phyloP scores from a whole-genome alignment of 331 rosid genomes.

The Dryas integrifolia region DNA sequence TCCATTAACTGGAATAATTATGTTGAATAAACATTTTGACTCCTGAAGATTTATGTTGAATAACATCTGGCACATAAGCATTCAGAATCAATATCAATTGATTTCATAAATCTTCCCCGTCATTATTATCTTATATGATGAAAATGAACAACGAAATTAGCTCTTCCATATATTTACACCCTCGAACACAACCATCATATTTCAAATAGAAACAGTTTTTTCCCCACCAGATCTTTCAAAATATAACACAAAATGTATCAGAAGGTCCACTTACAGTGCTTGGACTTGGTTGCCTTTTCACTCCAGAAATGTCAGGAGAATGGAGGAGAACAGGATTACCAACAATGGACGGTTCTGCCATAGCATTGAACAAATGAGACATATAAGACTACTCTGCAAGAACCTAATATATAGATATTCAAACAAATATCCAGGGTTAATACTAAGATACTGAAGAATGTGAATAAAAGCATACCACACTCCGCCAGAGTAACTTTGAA shows the following conservation, averaged over 20 bases:
- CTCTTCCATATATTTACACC: neutral
- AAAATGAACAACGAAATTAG: neutral
- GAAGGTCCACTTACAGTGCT: constrained; percentile 61
- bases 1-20: too few species aligned
- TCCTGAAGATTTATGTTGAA: too few species aligned
- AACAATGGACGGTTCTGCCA: constrained; percentile 55
- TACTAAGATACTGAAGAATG: neutral
- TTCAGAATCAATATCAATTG: constrained; percentile 6
- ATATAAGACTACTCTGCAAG: constrained; percentile 23
- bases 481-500: neutral
- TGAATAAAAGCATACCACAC: neutral
- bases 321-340: constrained; percentile 43
- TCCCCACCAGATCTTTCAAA: constrained; percentile 22
- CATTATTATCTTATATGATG: neutral
- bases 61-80: neutral
- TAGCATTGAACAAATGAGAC: constrained; percentile 31
- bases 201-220: neutral
- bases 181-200: neutral
- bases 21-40: too few species aligned
- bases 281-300: constrained; percentile 53
- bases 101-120: neutral
- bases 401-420: neutral
- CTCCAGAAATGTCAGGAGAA: constrained; percentile 56
- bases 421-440: neutral
- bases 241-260: constrained; percentile 19